These are phyloP conservation scores for Ophiostoma quercus DNA, from an alignment of 2,329 filamentous ascomycete species.

Conservation along the genomic window DNA sequence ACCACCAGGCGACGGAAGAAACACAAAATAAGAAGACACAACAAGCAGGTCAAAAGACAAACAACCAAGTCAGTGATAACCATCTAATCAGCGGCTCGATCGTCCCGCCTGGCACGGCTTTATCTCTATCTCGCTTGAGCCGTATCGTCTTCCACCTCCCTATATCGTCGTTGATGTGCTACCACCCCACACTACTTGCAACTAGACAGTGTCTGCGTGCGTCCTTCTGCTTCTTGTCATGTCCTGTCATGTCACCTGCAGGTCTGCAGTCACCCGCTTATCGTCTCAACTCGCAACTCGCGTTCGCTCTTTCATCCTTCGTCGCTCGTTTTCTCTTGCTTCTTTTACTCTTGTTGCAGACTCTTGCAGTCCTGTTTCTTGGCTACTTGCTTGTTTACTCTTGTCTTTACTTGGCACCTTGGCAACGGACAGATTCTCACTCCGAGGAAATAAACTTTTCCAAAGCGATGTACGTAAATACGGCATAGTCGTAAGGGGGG, in stretches of 20 bases:
- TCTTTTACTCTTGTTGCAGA: not conserved
- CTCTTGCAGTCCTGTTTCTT: not conserved
- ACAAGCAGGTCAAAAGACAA: not conserved
- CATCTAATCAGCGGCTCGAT: not conserved
- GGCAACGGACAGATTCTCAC: constrained; percentile 8
- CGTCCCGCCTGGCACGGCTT: not conserved
- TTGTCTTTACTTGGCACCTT: constrained; percentile 16
- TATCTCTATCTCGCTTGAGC: constrained; percentile 1
- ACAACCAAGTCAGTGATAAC: not conserved
- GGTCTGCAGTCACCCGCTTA: not conserved
- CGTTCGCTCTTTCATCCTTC: not conserved
- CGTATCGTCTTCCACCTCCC: constrained; percentile 2
- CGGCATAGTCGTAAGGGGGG: not conserved
- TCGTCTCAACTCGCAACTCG: not conserved
- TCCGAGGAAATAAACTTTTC: not conserved
- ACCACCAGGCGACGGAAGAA: not conserved
- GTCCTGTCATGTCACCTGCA: not conserved
- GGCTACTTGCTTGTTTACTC: constrained; percentile 14
- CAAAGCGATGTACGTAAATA: not conserved
- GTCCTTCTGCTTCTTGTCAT: not conserved
- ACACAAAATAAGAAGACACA: not conserved
- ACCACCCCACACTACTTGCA: not conserved
- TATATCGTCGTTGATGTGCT: constrained; percentile 9
- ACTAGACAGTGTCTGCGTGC: not conserved
- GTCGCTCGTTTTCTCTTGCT: not conserved